Evolutionary conservation across 306 rosid genomes (phyloP), one percentile per base, ranked within the genome.

Genomic region (Ziziphus jujuba): DNA sequence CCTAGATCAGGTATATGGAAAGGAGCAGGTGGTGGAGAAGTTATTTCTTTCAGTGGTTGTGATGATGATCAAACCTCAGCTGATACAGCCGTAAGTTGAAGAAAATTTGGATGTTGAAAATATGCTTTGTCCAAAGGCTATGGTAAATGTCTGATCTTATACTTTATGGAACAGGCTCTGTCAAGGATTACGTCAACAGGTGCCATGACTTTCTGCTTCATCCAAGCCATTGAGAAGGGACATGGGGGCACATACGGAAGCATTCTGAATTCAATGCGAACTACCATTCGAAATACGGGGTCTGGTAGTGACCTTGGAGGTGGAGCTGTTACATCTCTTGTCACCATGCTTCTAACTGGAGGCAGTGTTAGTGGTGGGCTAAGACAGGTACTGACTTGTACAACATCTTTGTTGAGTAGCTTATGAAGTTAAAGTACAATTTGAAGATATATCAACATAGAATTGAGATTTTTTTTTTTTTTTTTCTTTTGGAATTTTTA

Each of bases 151-250:
- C 65, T 64, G 64, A 59, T 62, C 64, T 70, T 2, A n/a, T 62
- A 35, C 21, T 50, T 59, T 53, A 34, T 24, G 66, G 60, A 67
- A 83, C 92, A 93, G 99, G 99, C 99, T 66, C 77, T 95, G 19
- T 95, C 97, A 19, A 95, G 63, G 86, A 82, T 93, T 56, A 88
- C 97, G 31, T 93, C 99, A 61, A 93, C 99, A 55, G 99, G 99
- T 55, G 99, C 97, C 66, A 90, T 93, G 97, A 93, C 99, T 17
- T 93, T 63, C 80, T 88, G 95, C 85, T 93, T 93, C 84, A 90
- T 93, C 79, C 96, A 90, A 80, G 97, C 99, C 4, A 70, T 93
- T 4, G 99, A 90, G 82, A 90, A 77, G 25, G 99, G 96, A 61
- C 89, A 89, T 6, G 96, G 85, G 17, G 43, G 83, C 31, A 88